Base-by-base conservation (phyloP, 2,329 filamentous ascomycete genomes). In the Tetracladium maxilliforme region DNA sequence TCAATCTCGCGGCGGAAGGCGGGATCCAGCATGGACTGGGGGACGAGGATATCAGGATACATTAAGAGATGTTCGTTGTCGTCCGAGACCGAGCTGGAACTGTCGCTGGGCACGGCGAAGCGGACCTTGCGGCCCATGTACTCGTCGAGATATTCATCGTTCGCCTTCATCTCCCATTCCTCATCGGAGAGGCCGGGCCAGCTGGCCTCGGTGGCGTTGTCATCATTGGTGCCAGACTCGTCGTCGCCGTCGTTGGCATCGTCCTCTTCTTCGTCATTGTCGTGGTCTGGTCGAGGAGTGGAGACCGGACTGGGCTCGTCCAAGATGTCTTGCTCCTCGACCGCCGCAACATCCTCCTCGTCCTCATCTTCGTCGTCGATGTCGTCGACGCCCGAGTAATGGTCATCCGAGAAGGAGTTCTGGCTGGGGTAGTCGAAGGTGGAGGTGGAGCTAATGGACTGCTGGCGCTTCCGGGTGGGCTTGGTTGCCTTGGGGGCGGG, bases 301-400 rank as follows among this genome's bases (percentile, higher is more conserved):
- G 24, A 19, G 18, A 11, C 14, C 21, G 21, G 16, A 16, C 21
- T 24, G 23, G 26, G 44, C 23, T 49, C 44, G 19, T 50, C 52
- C 30, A 80, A 58, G 33, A 86, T 81, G 38, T 75, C 69, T 47
- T 72, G 64, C 56, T 84, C 80, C 64, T 90, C 81, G 57, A 71
- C 64, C 60, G n/a, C 69, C 42, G 78, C 67, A 28, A 87, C 70
- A 60, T 80, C 70, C 35, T 79, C 70, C 48, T 87, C 76, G 46
- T 87, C 80, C 34, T 82, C 75, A 33, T 86, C 80, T 8, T 70
- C 75, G 39, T 86, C 80, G 37, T 69, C 80, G 32, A 92, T 76
- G 25, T 83, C 70, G 43, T 87, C 79, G 31, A 92, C 75, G 19
- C 63, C 77, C 3, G 72, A 78, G 47, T 84, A 83, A 28, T 70